Conservation (phyloP, 2,329 filamentous ascomycete genomes). For the Trichoderma breve region DNA sequence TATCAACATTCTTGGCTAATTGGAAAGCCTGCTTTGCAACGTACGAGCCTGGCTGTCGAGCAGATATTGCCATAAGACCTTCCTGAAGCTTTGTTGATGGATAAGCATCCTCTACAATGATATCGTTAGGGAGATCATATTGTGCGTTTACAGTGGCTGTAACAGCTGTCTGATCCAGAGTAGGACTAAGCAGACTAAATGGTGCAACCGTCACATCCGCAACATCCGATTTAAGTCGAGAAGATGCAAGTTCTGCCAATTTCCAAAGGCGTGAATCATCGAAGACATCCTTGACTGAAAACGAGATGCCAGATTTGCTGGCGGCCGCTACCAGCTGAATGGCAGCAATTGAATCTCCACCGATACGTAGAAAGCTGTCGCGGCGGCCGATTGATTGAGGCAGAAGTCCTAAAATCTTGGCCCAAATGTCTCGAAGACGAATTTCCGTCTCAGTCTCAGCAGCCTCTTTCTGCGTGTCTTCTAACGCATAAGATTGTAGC, state of each 20-base stretch:
- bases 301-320: neutral
- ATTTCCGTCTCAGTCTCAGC: neutral
- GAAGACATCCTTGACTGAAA: constrained; percentile 18
- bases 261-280: constrained; percentile 16
- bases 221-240: neutral
- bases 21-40: constrained; percentile 30
- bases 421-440: constrained; percentile 21
- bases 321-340: constrained; percentile 12
- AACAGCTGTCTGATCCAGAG: neutral
- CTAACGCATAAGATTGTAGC: constrained; percentile 1
- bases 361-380: constrained; percentile 24
- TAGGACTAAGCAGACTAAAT: neutral
- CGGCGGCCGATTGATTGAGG: constrained; percentile 16
- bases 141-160: neutral
- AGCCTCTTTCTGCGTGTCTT: neutral
- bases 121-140: neutral
- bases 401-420: constrained; percentile 15
- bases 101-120: constrained; percentile 34
- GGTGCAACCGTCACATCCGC: neutral
- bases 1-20: constrained; percentile 25
- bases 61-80: constrained; percentile 37
- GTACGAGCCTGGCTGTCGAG: constrained; percentile 33
- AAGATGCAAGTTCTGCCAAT: neutral
- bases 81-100: constrained; percentile 41
- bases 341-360: constrained; percentile 38